Base-by-base conservation (phyloP, 345 rosid genomes). In the Cardamine occulta region DNA sequence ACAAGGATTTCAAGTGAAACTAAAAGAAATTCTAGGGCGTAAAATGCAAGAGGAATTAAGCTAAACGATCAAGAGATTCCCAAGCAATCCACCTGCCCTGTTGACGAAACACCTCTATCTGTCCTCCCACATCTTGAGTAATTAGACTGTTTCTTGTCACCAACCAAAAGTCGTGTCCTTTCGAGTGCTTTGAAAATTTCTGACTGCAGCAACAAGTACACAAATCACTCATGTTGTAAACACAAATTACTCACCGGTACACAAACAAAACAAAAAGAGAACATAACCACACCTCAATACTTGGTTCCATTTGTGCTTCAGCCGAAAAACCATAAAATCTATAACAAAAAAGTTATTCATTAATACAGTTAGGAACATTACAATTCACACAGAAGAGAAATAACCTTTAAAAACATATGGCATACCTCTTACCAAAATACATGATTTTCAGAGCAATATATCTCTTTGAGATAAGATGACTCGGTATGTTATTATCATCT, bases 111-210 rank as follows among this genome's bases (percentile, higher is more conserved):
- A 72, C 97, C 99, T 78, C 73, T 92, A 82, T 92, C 97, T 19
- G 99, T 95, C 80, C 97, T 89, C 63, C 97, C 97, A 44, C 99
- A 95, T 80, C 99, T 86, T 18, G 97, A 95, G 82, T 95, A 92
- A 57, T 67, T 85, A 73, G 82, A 82, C 34, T 87, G 86, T 83
- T 89, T 90, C 86, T 71, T 92, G 80, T 90, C 86, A 63, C 93
- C 92, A 83, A 87, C 81, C 64, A 88, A 81, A 71, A 95, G 99
- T 72, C 86, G 82, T 63, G 93, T 95, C 82, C 83, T 86, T 80
- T 85, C 88, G 40, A 94, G 83, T 73, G 97, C 98, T 82, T 89
- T 82, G 55, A 91, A 91, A 84, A 94, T 73, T 82, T 91, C 98
- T 31, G 97, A 90, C 97, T 94, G 86, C 80, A 79, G 87, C 76